Evolutionary conservation across 352 stramenopile species (phyloP).

Genomic region (Phytophthora rubi): DNA sequence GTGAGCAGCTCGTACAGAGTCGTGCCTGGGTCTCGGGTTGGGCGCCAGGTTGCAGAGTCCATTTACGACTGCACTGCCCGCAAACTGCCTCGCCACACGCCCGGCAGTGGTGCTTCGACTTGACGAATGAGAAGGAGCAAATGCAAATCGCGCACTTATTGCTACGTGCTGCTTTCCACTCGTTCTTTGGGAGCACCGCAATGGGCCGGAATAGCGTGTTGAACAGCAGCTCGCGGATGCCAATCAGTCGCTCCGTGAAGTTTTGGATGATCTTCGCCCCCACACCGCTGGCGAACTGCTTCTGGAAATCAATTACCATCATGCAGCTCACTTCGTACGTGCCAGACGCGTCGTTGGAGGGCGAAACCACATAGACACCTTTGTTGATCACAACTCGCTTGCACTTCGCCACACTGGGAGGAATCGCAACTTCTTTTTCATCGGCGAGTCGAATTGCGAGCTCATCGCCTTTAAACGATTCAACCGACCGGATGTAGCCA

Average conservation of each 20-base stretch:
- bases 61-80: slow-evolving; percentile 83
- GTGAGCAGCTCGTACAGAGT: slow-evolving; percentile 82
- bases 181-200: slow-evolving; percentile 55
- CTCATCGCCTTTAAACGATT: slow-evolving; percentile 86
- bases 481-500: slow-evolving; percentile 79
- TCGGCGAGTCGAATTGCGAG: slow-evolving; percentile 69
- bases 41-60: slow-evolving; percentile 74
- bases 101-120: slow-evolving; percentile 80
- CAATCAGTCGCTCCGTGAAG: slow-evolving; percentile 79
- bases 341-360: slow-evolving; percentile 40
- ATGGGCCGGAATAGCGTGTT: slow-evolving; percentile 86
- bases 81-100: slow-evolving; percentile 86
- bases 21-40: slow-evolving; percentile 69
- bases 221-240: slow-evolving; percentile 83
- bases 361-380: slow-evolving; percentile 72
- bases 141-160: slow-evolving; percentile 78
- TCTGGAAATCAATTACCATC: slow-evolving; percentile 88
- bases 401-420: slow-evolving; percentile 84
- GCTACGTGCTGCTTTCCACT: slow-evolving; percentile 64
- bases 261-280: slow-evolving; percentile 77
- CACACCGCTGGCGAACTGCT: slow-evolving; percentile 70
- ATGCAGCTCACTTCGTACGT: slow-evolving; percentile 84
- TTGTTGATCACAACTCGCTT: slow-evolving; percentile 88
- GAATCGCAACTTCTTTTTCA: slow-evolving; percentile 63
- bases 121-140: slow-evolving; percentile 75